Percentiles rank a stretch among this genome's conserved stretches.
Conservation (phyloP, 2,329 filamentous ascomycete species). For the Dactylellina parvicollis region DNA sequence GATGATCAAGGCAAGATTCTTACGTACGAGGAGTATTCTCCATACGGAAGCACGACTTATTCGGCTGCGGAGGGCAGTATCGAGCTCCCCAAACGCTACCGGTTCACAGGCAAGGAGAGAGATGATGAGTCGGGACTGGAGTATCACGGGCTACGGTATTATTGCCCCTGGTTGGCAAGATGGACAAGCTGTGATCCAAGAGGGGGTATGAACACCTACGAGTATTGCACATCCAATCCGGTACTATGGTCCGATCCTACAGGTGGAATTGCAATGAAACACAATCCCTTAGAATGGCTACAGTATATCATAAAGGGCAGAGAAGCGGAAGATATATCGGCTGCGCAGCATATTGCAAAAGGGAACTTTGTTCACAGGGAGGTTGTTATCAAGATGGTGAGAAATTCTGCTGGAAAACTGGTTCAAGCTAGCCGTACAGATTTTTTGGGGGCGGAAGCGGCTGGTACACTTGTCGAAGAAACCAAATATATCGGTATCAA, state of each 20-base stretch:
- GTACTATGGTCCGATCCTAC: background rate
- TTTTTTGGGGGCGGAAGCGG: no score
- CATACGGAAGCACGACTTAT: conserved; percentile 56
- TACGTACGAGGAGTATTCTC: conserved; percentile 59
- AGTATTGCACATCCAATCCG: background rate
- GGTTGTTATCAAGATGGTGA: no score
- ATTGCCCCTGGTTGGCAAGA: conserved; percentile 56
- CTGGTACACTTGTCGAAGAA: no score
- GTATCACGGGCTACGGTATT: conserved; percentile 57
- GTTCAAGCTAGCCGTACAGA: no score
- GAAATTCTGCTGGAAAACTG: no score
- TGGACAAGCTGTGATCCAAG: conserved; percentile 57
- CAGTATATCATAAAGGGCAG: no score
- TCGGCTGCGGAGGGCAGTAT: background rate
- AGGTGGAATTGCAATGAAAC: no score
- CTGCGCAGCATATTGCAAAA: no score
- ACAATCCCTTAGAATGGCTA: no score
- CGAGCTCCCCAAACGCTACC: conserved; percentile 56
- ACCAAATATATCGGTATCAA: no score
- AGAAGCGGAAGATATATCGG: no score
- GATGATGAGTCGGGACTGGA: conserved; percentile 58
- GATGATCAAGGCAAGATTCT: conserved; percentile 57
- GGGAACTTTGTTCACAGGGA: no score
- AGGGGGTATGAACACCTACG: background rate
- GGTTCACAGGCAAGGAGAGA: conserved; percentile 56